Evolutionary conservation across 805 yeast species (phyloP).

Genomic region (Candida golubevii): DNA sequence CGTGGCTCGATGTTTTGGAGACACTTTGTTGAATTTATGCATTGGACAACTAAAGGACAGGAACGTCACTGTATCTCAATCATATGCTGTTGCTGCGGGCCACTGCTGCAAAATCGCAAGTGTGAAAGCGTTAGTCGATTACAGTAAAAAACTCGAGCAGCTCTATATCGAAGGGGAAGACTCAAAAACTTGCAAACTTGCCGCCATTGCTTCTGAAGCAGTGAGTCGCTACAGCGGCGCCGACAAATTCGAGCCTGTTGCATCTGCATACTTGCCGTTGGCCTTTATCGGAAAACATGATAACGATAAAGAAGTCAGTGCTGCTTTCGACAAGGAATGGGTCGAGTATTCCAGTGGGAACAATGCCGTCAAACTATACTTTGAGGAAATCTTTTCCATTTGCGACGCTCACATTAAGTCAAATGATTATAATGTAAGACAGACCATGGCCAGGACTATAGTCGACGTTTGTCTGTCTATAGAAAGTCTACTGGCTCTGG

Average conservation of each 20-base stretch:
- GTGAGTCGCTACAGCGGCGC: slow-evolving; percentile 60
- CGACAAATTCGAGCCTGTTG: slow-evolving; percentile 58
- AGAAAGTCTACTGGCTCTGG: slow-evolving; percentile 14
- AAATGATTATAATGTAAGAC: slow-evolving; percentile 59
- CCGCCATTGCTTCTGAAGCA: slow-evolving; percentile 61
- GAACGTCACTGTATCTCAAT: slow-evolving; percentile 65
- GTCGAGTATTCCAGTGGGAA: slow-evolving; percentile 68
- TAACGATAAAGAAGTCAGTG: slow-evolving; percentile 40
- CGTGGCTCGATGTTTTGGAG: slow-evolving; percentile 49
- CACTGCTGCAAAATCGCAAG: slow-evolving; percentile 64
- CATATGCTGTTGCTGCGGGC: slow-evolving; percentile 80
- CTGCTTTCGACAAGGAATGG: slow-evolving; percentile 65
- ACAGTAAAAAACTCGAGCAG: slow-evolving; percentile 46
- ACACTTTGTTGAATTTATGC: slow-evolving; percentile 56
- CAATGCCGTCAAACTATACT: slow-evolving; percentile 64
- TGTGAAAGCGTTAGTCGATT: slow-evolving; percentile 47
- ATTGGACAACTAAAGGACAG: slow-evolving; percentile 58
- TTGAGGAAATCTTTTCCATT: slow-evolving; percentile 60
- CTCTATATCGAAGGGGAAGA: slow-evolving; percentile 54
- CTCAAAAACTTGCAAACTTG: slow-evolving; percentile 45
- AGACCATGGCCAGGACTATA: slow-evolving; percentile 64
- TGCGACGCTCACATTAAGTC: slow-evolving; percentile 50
- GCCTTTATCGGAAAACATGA: slow-evolving; percentile 77
- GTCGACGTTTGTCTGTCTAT: slow-evolving; percentile 52
- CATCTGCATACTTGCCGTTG: slow-evolving; percentile 68